Evolutionary conservation across 495 filamentous ascomycete genomes (phyloP).

Genomic region (Daldinia bambusicola): DNA sequence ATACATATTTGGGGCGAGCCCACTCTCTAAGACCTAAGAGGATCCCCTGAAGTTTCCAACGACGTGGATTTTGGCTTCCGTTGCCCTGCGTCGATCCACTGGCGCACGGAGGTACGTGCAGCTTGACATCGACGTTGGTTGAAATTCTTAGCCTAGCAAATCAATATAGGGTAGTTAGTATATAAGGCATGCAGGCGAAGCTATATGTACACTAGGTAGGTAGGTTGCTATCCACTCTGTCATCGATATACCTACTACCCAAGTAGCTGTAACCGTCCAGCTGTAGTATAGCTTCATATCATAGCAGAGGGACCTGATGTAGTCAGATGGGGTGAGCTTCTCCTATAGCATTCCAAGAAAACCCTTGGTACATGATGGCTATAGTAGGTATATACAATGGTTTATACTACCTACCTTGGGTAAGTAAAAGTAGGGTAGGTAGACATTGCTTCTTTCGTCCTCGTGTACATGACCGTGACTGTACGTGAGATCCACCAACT

Average conservation of each 20-base stretch:
- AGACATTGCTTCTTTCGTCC: slow-evolving; percentile 5
- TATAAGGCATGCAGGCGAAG: background rate
- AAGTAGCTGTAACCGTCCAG: background rate
- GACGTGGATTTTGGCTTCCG: slow-evolving; percentile 46
- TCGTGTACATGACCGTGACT: slow-evolving; percentile 10
- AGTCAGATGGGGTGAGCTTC: background rate
- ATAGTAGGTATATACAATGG: background rate
- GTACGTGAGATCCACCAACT: slow-evolving; percentile 28
- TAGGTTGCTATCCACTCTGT: background rate
- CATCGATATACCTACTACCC: background rate
- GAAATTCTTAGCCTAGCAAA: slow-evolving; percentile 17
- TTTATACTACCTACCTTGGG: background rate
- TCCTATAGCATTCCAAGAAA: background rate
- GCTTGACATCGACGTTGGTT: slow-evolving; percentile 27
- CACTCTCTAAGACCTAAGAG: slow-evolving; percentile 14
- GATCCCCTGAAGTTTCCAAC: slow-evolving; percentile 40
- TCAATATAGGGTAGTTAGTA: background rate
- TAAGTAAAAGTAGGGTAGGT: background rate
- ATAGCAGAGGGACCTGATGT: background rate
- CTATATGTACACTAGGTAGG: no score
- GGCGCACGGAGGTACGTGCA: slow-evolving; percentile 43
- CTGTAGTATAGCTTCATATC: background rate
- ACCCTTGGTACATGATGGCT: background rate
- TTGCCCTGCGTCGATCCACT: slow-evolving; percentile 44
- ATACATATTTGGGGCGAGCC: slow-evolving; percentile 26